Percentiles rank a stretch among this genome's conserved stretches.
These are phyloP conservation scores for Kurtzmaniella quercitrusa DNA, from an alignment of 1,139 yeast genomes.

Conservation along the genomic window DNA sequence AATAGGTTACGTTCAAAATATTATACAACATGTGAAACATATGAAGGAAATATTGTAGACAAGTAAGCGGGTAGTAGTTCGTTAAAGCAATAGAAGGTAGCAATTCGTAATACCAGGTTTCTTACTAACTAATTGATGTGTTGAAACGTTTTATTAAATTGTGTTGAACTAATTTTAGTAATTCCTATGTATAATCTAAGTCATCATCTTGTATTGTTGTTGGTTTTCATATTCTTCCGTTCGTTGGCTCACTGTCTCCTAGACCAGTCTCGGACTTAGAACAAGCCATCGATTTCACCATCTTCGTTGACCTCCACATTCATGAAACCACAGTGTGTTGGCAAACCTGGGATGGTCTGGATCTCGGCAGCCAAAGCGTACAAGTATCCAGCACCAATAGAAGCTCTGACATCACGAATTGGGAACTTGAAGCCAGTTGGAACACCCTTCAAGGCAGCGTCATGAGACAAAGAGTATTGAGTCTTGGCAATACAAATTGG, in stretches of 20 bases:
- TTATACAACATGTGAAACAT: too few species aligned
- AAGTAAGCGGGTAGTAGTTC: too few species aligned
- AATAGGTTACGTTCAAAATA: too few species aligned
- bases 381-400: constrained; percentile 95
- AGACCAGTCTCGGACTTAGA: constrained; percentile 33
- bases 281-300: constrained; percentile 93
- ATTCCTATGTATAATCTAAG: constrained; percentile 7
- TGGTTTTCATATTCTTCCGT: background rate
- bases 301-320: constrained; percentile 90
- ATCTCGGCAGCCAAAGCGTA: constrained; percentile 97
- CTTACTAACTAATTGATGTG: constrained; percentile 3
- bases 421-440: constrained; percentile 95
- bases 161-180: constrained; percentile 10
- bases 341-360: constrained; percentile 96
- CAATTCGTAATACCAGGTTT: too few species aligned
- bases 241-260: background rate
- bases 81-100: too few species aligned
- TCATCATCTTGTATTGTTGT: constrained; percentile 1
- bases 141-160: constrained; percentile 5
- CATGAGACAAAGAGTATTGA: constrained; percentile 94
- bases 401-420: constrained; percentile 87
- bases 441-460: constrained; percentile 88
- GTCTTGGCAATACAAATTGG: constrained; percentile 98
- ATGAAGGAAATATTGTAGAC: too few species aligned
- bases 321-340: constrained; percentile 96